Percentiles rank a stretch among this genome's conserved stretches.
phyloP scores from a whole-genome alignment of 2,329 filamentous ascomycete genomes.

The Sclerotinia trifoliorum region DNA sequence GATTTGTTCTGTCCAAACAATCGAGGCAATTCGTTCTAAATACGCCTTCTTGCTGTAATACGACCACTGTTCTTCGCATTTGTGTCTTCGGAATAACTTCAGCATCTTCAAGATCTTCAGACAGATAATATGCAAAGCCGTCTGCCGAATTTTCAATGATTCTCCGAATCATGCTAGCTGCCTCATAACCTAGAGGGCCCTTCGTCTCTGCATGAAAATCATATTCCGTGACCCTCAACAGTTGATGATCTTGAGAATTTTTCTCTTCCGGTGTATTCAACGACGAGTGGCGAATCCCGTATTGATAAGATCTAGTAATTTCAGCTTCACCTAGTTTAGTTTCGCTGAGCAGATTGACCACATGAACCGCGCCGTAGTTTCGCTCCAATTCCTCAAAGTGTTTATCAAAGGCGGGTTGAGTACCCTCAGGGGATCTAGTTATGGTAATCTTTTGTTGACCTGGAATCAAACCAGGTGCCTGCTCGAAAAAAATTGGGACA shows the following conservation, averaged over 20 bases:
- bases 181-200: constrained; percentile 82
- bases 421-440: constrained; percentile 83
- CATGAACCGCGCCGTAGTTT: constrained; percentile 85
- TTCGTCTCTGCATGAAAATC: constrained; percentile 96
- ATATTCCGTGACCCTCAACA: constrained; percentile 81
- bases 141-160: constrained; percentile 78
- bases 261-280: constrained; percentile 60
- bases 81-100: constrained; percentile 44
- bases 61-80: constrained; percentile 54
- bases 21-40: constrained; percentile 96
- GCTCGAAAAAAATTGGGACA: constrained; percentile 97
- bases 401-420: constrained; percentile 91
- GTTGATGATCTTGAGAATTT: constrained; percentile 63
- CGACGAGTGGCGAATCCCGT: constrained; percentile 72
- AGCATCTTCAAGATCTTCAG: constrained; percentile 59
- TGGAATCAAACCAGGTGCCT: constrained; percentile 80
- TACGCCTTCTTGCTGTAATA: constrained; percentile 90
- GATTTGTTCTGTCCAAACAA: constrained; percentile 91
- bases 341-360: constrained; percentile 91
- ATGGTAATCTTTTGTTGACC: constrained; percentile 93
- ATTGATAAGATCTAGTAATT: constrained; percentile 74
- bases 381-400: constrained; percentile 87
- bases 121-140: constrained; percentile 88
- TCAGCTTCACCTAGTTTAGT: constrained; percentile 84
- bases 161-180: constrained; percentile 77